Evolutionary conservation across 345 rosid species (phyloP), one percentile per base, ranked within the genome.

Genomic region (Lagerstroemia speciosa): DNA sequence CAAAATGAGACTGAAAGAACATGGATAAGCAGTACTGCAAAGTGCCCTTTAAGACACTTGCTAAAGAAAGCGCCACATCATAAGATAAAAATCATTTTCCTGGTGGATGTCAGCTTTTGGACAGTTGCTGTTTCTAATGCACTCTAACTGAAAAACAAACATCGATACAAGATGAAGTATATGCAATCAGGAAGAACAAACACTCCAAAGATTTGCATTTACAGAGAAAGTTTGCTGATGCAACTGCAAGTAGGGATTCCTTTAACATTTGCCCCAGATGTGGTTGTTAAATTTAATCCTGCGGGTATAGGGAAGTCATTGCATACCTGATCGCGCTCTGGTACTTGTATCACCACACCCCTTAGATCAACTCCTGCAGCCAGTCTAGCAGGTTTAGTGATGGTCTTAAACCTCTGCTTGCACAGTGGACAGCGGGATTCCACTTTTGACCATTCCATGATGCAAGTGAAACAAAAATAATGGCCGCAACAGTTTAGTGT

Each of bases 401-500:
- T 90, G 27, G 98, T 84, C 64, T 73, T 77, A 69, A 95, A 95
- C 79, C 99, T 86, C 79, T 90, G 92, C 77, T 95, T 95, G 85
- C 99, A 95, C 71, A 86, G 69, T 17, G 99, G 99, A 72, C 99
- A 95, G 66, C 98, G 97, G 57, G 99, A 88, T 79, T 95, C 99
- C 67, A 95, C 96, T 76, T 88, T 92, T 1, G 99, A 90, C 99
- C 99, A 95, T 73, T 86, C 97, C 91, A 86, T 86, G 72, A 95
- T 92, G 85, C 99, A 95, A 48, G 90, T 79, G 79, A 92, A 95
- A 75, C 99, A 95, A 78, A 95, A 95, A 79, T 92, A 88, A 79
- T 95, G 99, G 74, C 84, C 75, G 81, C 99, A 95, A 70, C 96
- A 92, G 80, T 90, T 75, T 55, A 95, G 74, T 16, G 83, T 87